A percentile compares a stretch with the other conserved stretches of the same genome.
phyloP scores from a whole-genome alignment of 2,329 filamentous ascomycete species.

The Colletotrichum tofieldiae region DNA sequence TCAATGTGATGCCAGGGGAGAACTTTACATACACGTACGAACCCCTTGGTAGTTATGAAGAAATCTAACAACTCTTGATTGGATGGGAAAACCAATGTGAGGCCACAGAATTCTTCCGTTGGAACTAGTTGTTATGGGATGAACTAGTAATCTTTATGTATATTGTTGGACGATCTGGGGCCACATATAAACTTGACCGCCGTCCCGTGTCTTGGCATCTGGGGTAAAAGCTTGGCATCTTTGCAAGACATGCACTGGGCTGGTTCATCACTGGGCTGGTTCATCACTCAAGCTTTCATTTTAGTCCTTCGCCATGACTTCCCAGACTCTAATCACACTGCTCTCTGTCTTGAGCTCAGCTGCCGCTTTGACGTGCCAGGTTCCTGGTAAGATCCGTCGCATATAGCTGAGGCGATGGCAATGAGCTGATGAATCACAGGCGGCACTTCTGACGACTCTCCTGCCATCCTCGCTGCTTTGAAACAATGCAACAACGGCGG shows the following conservation, averaged over 20 bases:
- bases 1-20: background rate
- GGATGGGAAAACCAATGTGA: background rate
- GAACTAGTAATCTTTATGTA: no score
- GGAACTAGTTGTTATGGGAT: background rate
- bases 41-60: no score
- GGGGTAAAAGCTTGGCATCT: background rate
- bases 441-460: slow-evolving; percentile 50
- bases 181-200: background rate
- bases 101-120: background rate
- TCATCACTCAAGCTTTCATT: background rate
- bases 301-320: background rate
- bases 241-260: background rate
- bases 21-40: background rate
- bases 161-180: background rate
- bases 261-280: background rate
- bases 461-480: slow-evolving; percentile 65
- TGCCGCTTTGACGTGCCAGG: slow-evolving; percentile 8
- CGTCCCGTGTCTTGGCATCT: background rate
- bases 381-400: background rate
- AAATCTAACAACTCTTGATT: background rate
- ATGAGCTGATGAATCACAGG: background rate
- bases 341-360: background rate
- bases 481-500: slow-evolving; percentile 75
- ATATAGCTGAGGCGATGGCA: no score
- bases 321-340: background rate